Percentiles rank a stretch among this genome's conserved stretches.
Evolutionary conservation across 2,329 filamentous ascomycete species (phyloP).

Genomic region (Diaporthe capsici): DNA sequence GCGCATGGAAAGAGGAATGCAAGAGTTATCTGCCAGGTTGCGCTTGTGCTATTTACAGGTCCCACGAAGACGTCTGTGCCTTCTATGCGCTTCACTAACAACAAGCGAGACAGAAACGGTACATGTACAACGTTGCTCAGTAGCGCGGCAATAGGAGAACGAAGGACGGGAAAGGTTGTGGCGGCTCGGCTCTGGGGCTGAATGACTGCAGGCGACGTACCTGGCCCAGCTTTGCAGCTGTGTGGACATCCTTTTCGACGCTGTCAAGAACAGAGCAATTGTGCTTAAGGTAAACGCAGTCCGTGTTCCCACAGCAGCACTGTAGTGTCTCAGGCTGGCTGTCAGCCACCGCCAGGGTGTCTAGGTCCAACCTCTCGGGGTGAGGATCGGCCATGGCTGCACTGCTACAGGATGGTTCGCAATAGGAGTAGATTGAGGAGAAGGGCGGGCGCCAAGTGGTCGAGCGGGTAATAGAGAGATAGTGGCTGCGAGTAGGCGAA

Average conservation of each 20-base stretch:
- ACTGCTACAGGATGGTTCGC: neutral
- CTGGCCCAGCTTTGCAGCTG: conserved; percentile 90
- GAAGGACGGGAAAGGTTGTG: conserved; percentile 8
- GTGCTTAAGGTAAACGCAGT: conserved; percentile 85
- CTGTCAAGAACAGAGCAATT: conserved; percentile 84
- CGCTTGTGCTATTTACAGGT: conserved; percentile 13
- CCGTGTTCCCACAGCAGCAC: conserved; percentile 88
- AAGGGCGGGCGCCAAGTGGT: conserved; percentile 9
- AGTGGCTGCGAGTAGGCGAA: conserved; percentile 35
- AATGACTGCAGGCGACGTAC: conserved; percentile 66
- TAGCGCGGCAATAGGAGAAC: neutral
- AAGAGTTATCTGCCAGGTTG: neutral
- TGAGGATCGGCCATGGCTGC: conserved; percentile 39
- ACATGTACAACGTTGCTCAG: conserved; percentile 28
- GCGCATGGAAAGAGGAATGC: neutral
- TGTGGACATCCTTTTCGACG: conserved; percentile 89
- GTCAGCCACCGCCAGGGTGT: conserved; percentile 34
- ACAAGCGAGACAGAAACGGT: neutral
- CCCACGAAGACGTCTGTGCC: conserved; percentile 19
- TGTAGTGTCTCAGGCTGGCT: conserved; percentile 57
- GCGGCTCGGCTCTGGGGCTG: conserved; percentile 15
- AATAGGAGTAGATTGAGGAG: neutral
- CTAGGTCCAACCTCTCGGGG: conserved; percentile 36
- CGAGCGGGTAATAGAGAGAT: conserved; percentile 21
- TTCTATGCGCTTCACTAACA: neutral